Evolutionary conservation across 805 yeast species (phyloP), one percentile per base, ranked within the genome.

Genomic region (Barnettozyma wickerhamii): DNA sequence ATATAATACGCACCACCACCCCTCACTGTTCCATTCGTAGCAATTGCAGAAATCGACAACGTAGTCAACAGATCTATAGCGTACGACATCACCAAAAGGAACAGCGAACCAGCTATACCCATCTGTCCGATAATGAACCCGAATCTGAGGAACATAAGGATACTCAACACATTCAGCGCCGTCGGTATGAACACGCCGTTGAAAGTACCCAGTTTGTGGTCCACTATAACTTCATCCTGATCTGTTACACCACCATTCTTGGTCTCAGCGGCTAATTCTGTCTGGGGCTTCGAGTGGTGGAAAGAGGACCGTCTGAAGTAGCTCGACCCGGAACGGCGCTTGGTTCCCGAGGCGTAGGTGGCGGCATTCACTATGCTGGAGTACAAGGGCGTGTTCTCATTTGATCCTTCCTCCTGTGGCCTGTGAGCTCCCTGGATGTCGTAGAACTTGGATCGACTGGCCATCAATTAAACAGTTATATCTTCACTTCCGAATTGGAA

Each of bases 1-100:
- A 93, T 93, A 55, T 89, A 93, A 59, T 93, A 93, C 0, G 98
- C 97, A 35, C 99, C 99, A 13, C 99, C 99, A 12, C 98, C 98
- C 51, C 89, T 77, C 3, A 93, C 98, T 0, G 95, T 88, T 18
- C 99, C 99, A 58, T 93, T 93, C 2, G 99, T 93, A 2, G 97
- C 88, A 46, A 93, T 93, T 1, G 99, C 99, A 41, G 95, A 85
- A 43, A 93, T 81, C 17, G 96, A 86, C 50, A 93, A 63, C 0
- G 95, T 87, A 0, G 99, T 93, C 41, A 93, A 68, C 6, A 88
- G 68, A 58, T 91, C 84, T 47, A 93, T 88, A 4, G 78, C 57
- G 59, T 90, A 93, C 35, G 95, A 84, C 59, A 88, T 59, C 2
- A 81, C 41, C 29, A 93, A 66, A 18, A 91, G 63, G 2, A 77